Evolutionary conservation across 2,329 filamentous ascomycete genomes (phyloP), one percentile per base, ranked within the genome.

Genomic region (Chrysoporthe deuterocubensis): DNA sequence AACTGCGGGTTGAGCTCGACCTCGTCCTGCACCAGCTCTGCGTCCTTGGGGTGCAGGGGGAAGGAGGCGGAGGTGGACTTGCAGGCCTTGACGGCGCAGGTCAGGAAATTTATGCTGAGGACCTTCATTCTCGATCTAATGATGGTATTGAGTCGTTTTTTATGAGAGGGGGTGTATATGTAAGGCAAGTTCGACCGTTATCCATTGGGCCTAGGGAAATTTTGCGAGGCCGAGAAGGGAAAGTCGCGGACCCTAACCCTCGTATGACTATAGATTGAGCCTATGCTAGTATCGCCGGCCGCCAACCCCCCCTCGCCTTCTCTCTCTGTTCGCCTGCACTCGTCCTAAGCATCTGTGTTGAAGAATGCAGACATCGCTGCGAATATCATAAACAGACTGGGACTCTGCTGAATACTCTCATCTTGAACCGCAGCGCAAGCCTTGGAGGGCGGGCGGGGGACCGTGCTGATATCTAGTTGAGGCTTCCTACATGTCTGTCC

Each of bases 51-150:
- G 79, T 98, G 96, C 18, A 99, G 86, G 2, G 96, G 96, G 76
- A 96, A 98, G 34, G 93, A 93, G 64, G 87, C 82, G 6, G 90
- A 84, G 43, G 90, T 90, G 67, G 89, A 87, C 82, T 96, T 97
- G 90, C 96, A 99, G 67, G 92, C 85, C 85, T 97, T 98, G 77
- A 96, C 92, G 70, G 96, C 95, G 84, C 96, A 99, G 75, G 93
- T 96, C 72, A 98, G 84, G 81, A 99, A 99, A 82, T 98, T 98
- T 75, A 97, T 90, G 70, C 94, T 97, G 64, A 98, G 88, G 71
- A 98, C 84, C 81, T 98, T 98, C 96, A 99, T 99, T 69, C 73
- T 78, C 63, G 40, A 16, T 18, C 63, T n/a, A 26, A 11, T 66
- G 71, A 65, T 62, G 34, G 40, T 21, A 64, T 63, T 57, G 8